Base-by-base conservation (phyloP, 257 asterid species). In the Thymus mandschuricus region DNA sequence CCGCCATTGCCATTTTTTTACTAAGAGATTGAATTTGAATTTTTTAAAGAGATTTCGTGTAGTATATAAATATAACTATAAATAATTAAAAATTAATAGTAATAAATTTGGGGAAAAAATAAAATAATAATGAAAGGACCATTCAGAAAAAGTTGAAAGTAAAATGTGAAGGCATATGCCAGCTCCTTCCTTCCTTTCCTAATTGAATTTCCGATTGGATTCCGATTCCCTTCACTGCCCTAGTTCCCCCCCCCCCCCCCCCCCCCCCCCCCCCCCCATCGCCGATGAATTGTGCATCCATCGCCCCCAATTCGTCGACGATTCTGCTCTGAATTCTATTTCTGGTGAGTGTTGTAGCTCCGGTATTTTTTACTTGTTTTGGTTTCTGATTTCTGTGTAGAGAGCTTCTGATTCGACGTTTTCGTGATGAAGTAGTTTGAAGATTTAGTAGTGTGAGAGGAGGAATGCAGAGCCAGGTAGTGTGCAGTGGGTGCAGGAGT, bases 401-500 rank as follows among this genome's bases (percentile, higher is more conserved):
- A 52, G 58, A 60, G 64, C 43, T 66, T 59, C 62, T 29, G n/a
- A 49, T 71, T 75, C 51, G 1, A 51, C 56, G 4, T 29, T 48
- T 61, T 71, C 34, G 52, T 61, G 48, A 28, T 8, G 70, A 50
- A 60, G 49, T 45, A 34, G 74, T 44, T 60, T 52, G 61, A 8
- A 59, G 10, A 3, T 27, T 60, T 35, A 67, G 33, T 51, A 66
- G 72, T 66, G 68, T 9, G 61, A 52, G 74, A 59, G 67, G 71
- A 83, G 87, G 71, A 78, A 92, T 91, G 99, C 96, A 91, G 97
- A 89, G 89, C 85, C 95, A 94, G 87, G 74, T 94, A 40, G 92
- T 92, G 76, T 92, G 98, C 86, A 89, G 81, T 71, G 98, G 98
- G 69, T 95, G 99, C 55, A 80, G 96, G 87, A 92, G 84, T 75